A percentile compares a stretch with the other conserved stretches of the same genome.
These are phyloP conservation scores for Cornus florida DNA, from an alignment of 148 eudicot species.

Conservation along the genomic window DNA sequence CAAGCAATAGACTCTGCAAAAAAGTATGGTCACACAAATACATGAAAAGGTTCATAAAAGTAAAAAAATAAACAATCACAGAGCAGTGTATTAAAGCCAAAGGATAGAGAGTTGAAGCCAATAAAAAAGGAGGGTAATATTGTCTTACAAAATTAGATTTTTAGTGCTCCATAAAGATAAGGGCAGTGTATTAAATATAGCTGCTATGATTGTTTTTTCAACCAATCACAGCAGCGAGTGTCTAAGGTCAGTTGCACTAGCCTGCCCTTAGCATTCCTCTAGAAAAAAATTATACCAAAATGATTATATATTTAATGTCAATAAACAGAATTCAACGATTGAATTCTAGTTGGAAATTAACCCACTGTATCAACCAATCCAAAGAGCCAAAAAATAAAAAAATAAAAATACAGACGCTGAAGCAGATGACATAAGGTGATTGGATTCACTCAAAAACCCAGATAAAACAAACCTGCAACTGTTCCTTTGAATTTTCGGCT, in stretches of 20 bases:
- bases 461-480: slow-evolving; percentile 60
- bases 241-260: too few species aligned
- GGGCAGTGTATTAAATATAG: too few species aligned
- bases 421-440: neutral
- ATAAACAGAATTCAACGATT: neutral
- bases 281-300: neutral
- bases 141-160: too few species aligned
- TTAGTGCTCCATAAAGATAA: too few species aligned
- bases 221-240: too few species aligned
- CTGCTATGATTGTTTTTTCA: too few species aligned
- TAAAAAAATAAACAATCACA: too few species aligned
- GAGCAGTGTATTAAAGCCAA: too few species aligned
- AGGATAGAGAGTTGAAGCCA: too few species aligned
- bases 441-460: neutral
- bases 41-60: neutral
- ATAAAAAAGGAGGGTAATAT: too few species aligned
- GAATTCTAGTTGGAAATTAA: neutral
- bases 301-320: too few species aligned
- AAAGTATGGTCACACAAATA: neutral
- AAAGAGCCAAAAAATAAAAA: neutral
- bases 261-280: too few species aligned
- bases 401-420: neutral
- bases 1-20: neutral
- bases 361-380: slow-evolving; percentile 1
- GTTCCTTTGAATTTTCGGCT: slow-evolving; percentile 53